Conservation (phyloP, 345 rosid genomes). For the Nasturtium officinale region DNA sequence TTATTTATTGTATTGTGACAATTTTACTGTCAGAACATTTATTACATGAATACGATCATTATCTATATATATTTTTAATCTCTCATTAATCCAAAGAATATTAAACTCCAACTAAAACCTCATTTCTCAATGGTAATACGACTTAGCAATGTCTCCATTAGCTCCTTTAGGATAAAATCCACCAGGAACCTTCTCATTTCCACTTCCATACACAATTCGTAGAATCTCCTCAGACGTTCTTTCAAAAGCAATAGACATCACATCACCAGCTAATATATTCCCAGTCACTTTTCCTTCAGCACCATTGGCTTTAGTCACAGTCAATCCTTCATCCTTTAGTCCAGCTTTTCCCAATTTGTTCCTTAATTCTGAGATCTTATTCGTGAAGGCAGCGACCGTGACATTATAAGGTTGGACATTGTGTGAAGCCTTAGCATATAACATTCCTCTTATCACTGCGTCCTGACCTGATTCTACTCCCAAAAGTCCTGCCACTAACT, state of each 20-base stretch:
- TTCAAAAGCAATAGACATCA: slow-evolving; percentile 47
- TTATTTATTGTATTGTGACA: background rate
- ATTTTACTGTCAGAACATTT: background rate
- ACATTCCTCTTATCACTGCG: slow-evolving; percentile 63
- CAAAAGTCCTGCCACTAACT: slow-evolving; percentile 82
- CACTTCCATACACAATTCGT: slow-evolving; percentile 66
- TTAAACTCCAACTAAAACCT: slow-evolving; percentile 8
- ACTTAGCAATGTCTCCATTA: slow-evolving; percentile 58
- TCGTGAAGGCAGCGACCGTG: slow-evolving; percentile 34
- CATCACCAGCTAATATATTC: slow-evolving; percentile 62
- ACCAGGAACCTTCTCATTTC: slow-evolving; percentile 55
- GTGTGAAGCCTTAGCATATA: slow-evolving; percentile 45
- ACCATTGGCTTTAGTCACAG: slow-evolving; percentile 42
- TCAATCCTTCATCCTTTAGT: slow-evolving; percentile 61
- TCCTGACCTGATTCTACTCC: slow-evolving; percentile 87
- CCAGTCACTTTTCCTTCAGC: slow-evolving; percentile 52
- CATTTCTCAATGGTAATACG: slow-evolving; percentile 16
- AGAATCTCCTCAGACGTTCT: slow-evolving; percentile 64
- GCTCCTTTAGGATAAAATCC: slow-evolving; percentile 75
- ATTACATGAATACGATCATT: background rate
- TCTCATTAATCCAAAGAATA: slow-evolving; percentile 6
- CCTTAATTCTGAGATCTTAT: slow-evolving; percentile 32
- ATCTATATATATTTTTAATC: background rate
- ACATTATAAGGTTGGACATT: slow-evolving; percentile 43
- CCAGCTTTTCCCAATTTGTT: slow-evolving; percentile 41